A percentile compares a stretch with the other conserved stretches of the same genome.
These are phyloP conservation scores for Fraxinus cuspidata DNA, from an alignment of 257 asterid genomes.

Conservation along the genomic window DNA sequence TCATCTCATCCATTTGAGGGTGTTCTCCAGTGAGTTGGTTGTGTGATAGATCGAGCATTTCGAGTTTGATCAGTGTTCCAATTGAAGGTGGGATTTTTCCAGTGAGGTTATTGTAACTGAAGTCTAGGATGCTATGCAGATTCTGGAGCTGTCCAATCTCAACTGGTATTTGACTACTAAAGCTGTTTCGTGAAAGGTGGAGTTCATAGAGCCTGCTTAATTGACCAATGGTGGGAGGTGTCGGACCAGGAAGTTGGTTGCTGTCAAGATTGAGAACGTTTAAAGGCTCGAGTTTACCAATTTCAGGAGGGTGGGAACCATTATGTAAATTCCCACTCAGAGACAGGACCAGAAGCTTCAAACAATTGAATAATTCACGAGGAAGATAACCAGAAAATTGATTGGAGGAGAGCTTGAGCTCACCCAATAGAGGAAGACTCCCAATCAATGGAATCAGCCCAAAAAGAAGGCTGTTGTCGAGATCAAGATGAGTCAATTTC, in stretches of 20 bases:
- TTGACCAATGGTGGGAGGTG: slow-evolving; percentile 65
- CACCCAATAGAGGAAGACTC: slow-evolving; percentile 69
- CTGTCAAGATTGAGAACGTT: slow-evolving; percentile 66
- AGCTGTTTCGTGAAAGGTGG: slow-evolving; percentile 62
- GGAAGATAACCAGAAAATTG: slow-evolving; percentile 65
- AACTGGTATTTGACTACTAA: slow-evolving; percentile 68
- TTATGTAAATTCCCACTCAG: slow-evolving; percentile 54
- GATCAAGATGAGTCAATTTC: slow-evolving; percentile 73
- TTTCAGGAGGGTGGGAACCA: slow-evolving; percentile 63
- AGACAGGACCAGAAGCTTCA: slow-evolving; percentile 61
- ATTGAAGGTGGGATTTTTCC: slow-evolving; percentile 67
- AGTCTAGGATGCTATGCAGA: slow-evolving; percentile 71
- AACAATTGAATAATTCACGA: slow-evolving; percentile 62
- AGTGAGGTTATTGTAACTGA: slow-evolving; percentile 73
- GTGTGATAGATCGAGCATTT: slow-evolving; percentile 75
- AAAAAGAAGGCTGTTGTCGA: slow-evolving; percentile 50
- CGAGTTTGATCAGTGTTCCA: slow-evolving; percentile 63
- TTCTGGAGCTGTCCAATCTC: slow-evolving; percentile 74
- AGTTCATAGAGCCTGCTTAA: slow-evolving; percentile 71
- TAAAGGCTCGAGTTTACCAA: slow-evolving; percentile 68
- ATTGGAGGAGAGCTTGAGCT: slow-evolving; percentile 76
- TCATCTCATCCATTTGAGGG: slow-evolving; percentile 75
- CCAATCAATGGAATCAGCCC: slow-evolving; percentile 80
- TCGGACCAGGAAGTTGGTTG: slow-evolving; percentile 65
- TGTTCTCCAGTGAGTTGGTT: slow-evolving; percentile 62